Conservation (phyloP, 2,329 filamentous ascomycete species). For the Pestalotiopsis sp. region DNA sequence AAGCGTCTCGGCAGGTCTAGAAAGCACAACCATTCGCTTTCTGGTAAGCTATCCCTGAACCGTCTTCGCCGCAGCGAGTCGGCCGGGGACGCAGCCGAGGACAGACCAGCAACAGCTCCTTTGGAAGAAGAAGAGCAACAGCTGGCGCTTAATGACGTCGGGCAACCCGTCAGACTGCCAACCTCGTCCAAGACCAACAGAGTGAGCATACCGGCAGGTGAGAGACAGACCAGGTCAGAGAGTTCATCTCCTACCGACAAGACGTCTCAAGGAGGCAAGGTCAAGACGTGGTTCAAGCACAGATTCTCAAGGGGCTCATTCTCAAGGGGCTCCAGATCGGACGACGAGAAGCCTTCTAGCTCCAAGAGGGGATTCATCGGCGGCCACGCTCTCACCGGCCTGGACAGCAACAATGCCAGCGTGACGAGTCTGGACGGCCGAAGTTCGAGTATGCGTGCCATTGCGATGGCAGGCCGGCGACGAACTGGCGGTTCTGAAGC, state of each 20-base stretch:
- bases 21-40: slow-evolving; percentile 50
- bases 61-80: slow-evolving; percentile 20
- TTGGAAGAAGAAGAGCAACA: slow-evolving; percentile 15
- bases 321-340: slow-evolving; percentile 42
- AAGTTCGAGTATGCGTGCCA: slow-evolving; percentile 47
- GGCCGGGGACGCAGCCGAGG: slow-evolving; percentile 21
- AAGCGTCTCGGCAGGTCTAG: slow-evolving; percentile 54
- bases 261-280: slow-evolving; percentile 26
- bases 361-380: slow-evolving; percentile 51
- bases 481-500: slow-evolving; percentile 25
- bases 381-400: slow-evolving; percentile 48
- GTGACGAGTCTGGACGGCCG: slow-evolving; percentile 45
- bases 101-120: slow-evolving; percentile 15
- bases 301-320: slow-evolving; percentile 47
- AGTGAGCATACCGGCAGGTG: slow-evolving; percentile 15
- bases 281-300: slow-evolving; percentile 60
- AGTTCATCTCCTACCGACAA: slow-evolving; percentile 20
- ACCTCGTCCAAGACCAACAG: background rate
- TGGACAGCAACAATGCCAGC: slow-evolving; percentile 46
- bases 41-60: slow-evolving; percentile 16
- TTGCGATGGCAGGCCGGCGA: slow-evolving; percentile 46
- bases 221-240: slow-evolving; percentile 18
- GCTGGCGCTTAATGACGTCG: slow-evolving; percentile 25
- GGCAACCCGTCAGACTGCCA: slow-evolving; percentile 25
- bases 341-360: slow-evolving; percentile 31